Base-by-base conservation (phyloP, 371 early-diverging fungal genomes). In the Mortierella sp. region DNA sequence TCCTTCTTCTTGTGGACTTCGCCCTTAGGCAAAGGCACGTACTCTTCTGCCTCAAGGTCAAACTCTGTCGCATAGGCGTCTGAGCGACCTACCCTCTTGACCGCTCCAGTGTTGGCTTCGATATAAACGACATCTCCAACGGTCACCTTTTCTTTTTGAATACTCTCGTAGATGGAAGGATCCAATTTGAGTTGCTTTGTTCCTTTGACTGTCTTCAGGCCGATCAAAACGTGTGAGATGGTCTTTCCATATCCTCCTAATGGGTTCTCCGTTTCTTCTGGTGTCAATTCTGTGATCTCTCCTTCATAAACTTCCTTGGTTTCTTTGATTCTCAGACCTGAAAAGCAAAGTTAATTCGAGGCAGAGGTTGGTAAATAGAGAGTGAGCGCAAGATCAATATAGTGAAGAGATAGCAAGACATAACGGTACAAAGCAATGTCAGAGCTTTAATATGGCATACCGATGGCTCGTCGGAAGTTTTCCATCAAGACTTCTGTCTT, bases 401-500 rank as follows among this genome's bases (percentile, higher is more conserved):
- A 14, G 1, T 32, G 18, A 57, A 26, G 28, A 2, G 9, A 1
- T 11, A 57, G 28, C 6, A 11, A 26, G 11, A 57, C 24, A 32
- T 6, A 32, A 14, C 6, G 24, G 14, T 5, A 51, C 24, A 54
- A 2, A 54, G 10, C 6, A 54, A 26, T 26, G 22, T 16, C 20
- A 24, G n/a, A 43, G n/a, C 39, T 20, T 5, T 18, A 49, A 32
- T 11, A 43, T 14, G 16, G 37, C 64, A 45, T 77, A 87, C 96
- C 98, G 76, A 99, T 98, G 24, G 99, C 96, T 65, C 98, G 89
- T 65, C 99, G 91, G 84, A 99, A 97, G 89, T 97, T 98, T 78
- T 99, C 99, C 97, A 97, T 98, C 61, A 99, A 87, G 16, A 97
- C 96, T 84, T 99, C 99, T 8, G 99, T 98, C 89, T 99, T 99